Evolutionary conservation across 345 rosid species (phyloP), one percentile per base, ranked within the genome.

Genomic region (Carallia pectinifolia): DNA sequence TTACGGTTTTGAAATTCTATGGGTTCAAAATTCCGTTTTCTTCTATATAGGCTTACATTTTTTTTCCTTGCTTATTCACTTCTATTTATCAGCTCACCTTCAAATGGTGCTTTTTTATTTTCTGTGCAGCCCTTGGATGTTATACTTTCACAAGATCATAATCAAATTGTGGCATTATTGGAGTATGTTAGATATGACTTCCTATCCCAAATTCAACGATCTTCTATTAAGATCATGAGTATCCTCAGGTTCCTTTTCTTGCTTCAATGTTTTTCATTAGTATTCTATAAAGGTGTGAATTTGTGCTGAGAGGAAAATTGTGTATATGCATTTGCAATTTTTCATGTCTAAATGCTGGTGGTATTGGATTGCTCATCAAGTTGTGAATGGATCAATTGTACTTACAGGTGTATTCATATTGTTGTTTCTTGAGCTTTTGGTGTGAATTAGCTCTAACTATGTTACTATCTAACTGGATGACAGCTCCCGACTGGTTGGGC

Each of bases 101-200:
- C 15, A 34, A 27, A 59, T 62, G 30, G 19, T 40, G 10, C 48
- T 37, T 39, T 67, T 61, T 58, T 31, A 36, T 81, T 67, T 61
- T 68, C 64, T 64, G 55, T 82, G 83, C 87, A 94, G 98, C 96
- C 97, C 67, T 72, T 94, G 87, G 98, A 94, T 80, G 77, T 90
- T 72, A 88, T 94, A 75, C 95, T 94, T 59, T 88, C 91, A 39
- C 98, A 94, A 82, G 97, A 91, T 82, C 93, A 87, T 83, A 85
- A 85, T 77, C 98, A 91, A 82, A 83, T 88, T 76, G 81, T 88
- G 69, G 82, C 87, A 30, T 70, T 94, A 77, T 62, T 94, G 92
- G 98, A 90, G 88, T 91, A 88, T 76, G 89, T 91, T 73, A 89
- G 97, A 91, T 91, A 91, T 83, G 98, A 88, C 74, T 80, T 84